Percentiles rank a stretch among this genome's conserved stretches.
Conservation (phyloP, 2,329 filamentous ascomycete species). For the Claviceps purpurea region DNA sequence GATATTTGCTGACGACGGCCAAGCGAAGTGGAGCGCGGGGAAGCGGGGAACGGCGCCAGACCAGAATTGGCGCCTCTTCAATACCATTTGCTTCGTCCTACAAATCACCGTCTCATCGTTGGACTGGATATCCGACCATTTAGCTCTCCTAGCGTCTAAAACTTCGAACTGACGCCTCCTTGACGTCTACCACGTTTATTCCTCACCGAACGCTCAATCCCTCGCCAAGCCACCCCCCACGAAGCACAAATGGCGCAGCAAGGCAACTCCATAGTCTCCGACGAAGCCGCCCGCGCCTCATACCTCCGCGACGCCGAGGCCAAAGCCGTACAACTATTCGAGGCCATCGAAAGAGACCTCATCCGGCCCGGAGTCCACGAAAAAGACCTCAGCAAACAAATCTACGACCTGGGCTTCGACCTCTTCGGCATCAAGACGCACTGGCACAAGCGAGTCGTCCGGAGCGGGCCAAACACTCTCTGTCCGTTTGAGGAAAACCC, state of each 20-base stretch:
- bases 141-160: no score
- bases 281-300: background rate
- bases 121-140: no score
- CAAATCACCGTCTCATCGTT: no score
- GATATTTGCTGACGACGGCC: no score
- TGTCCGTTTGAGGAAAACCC: slow-evolving; percentile 34
- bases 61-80: no score
- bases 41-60: no score
- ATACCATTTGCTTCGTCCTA: no score
- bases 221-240: no score
- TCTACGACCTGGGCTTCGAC: slow-evolving; percentile 21
- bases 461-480: slow-evolving; percentile 36
- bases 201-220: no score
- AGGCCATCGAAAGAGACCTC: slow-evolving; percentile 30
- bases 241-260: background rate
- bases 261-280: background rate
- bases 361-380: slow-evolving; percentile 34
- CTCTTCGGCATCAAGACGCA: slow-evolving; percentile 29
- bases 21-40: no score
- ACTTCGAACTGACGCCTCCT: no score
- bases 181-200: no score
- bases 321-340: slow-evolving; percentile 31
- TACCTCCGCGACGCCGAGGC: slow-evolving; percentile 29
- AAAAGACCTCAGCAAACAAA: slow-evolving; percentile 31
- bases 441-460: slow-evolving; percentile 39